Percentiles rank a stretch among this genome's conserved stretches.
phyloP scores from a whole-genome alignment of 208 protist genomes.

The Leishmania mexicana region DNA sequence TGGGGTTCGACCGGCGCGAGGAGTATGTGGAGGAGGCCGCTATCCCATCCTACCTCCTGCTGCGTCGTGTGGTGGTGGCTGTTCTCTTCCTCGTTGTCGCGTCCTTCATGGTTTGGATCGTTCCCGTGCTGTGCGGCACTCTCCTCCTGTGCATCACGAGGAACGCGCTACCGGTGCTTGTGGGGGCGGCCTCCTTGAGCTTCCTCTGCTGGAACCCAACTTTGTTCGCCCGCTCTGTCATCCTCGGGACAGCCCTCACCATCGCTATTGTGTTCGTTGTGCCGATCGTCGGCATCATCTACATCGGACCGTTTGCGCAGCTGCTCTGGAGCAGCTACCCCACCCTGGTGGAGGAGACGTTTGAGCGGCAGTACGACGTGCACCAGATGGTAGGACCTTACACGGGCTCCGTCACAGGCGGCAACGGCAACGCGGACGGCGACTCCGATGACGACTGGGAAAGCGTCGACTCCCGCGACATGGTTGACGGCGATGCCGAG shows the following conservation, averaged over 20 bases:
- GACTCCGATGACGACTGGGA: conserved; percentile 15
- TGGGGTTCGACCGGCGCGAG: conserved; percentile 51
- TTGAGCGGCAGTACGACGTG: conserved; percentile 37
- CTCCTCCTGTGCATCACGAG: conserved; percentile 25
- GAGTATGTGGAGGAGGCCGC: conserved; percentile 29
- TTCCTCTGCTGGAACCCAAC: conserved; percentile 50
- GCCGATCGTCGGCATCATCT: conserved; percentile 14
- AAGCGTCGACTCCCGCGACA: conserved; percentile 11
- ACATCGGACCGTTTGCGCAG: conserved; percentile 10
- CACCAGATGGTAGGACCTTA: conserved; percentile 29
- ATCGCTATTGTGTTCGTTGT: conserved; percentile 10
- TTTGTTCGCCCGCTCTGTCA: conserved; percentile 8
- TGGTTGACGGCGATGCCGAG: background rate
- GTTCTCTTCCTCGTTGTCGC: conserved; percentile 49
- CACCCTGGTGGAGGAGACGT: conserved; percentile 28
- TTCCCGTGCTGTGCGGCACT: conserved; percentile 39
- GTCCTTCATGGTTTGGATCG: conserved; percentile 46
- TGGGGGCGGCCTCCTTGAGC: conserved; percentile 42
- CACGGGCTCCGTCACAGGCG: background rate
- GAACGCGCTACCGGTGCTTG: conserved; percentile 21
- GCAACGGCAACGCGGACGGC: background rate
- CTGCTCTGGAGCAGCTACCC: conserved; percentile 12
- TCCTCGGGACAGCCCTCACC: conserved; percentile 15
- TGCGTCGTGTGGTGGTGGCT: conserved; percentile 54
- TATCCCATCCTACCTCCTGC: conserved; percentile 33